Evolutionary conservation across 1,284 basidiomycete species (phyloP), one percentile per base, ranked within the genome.

Genomic region (Grifola frondosa): DNA sequence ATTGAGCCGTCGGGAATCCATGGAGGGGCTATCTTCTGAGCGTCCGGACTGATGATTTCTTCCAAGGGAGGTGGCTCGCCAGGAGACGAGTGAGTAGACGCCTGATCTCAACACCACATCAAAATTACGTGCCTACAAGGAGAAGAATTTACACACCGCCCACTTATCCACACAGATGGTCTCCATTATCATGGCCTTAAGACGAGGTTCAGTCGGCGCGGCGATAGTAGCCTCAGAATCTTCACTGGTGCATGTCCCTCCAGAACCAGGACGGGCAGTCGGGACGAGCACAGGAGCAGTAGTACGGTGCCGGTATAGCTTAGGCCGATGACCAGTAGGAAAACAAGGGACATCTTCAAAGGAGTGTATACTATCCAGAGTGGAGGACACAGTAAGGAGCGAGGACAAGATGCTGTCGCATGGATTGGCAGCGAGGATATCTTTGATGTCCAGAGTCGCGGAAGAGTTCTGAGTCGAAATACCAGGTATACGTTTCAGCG

Each of bases 1-100:
- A 75, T 54, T 5, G 76, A 78, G 12, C 78, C 78, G 57, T 78
- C 76, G 26, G 78, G 66, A 12, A 70, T 66, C 79, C 78, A 82
- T 21, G 60, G 50, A 38, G 56, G 35, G 3, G 31, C 11, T 4
- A 35, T 15, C 21, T 35, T 19, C 4, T 39, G 24, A 17, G 61
- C 52, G 30, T 42, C 41, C n/a, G n/a, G n/a, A n/a, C n/a, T n/a
- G n/a, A n/a, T n/a, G n/a, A n/a, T n/a, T 13, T 58, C 59, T 37
- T 62, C 58, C 75, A 80, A 22, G 75, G 73, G 23, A 63, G 61
- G 46, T 76, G 73, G 8, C 65, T 70, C 20, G 72, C 69, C 30
- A 71, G 67, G 28, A 58, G 60, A 32, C 49, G 57, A 41, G 48
- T 49, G 21, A 53, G 61, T 42, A 66, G 53, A 38, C 28, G 64